Conservation (phyloP, 2,329 filamentous ascomycete species). For the Dactylonectria macrodidyma region DNA sequence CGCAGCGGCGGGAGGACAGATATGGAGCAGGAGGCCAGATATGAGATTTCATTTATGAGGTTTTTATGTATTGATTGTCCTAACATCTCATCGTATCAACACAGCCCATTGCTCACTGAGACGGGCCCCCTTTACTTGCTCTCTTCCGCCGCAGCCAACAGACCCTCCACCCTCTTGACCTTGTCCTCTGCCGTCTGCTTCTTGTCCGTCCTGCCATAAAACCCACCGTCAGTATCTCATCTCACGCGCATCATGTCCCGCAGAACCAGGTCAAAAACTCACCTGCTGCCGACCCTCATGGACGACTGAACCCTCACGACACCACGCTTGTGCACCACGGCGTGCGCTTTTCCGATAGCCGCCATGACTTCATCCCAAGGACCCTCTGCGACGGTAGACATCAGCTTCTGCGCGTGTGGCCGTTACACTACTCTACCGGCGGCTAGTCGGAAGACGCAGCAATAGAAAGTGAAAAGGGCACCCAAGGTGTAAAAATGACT, state of each 20-base stretch:
- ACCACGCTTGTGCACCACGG: conserved; percentile 82
- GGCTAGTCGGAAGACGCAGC: not conserved
- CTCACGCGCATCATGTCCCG: not conserved
- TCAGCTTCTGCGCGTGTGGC: not conserved
- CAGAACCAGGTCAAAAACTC: conserved; percentile 45
- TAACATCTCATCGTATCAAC: not conserved
- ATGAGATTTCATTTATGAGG: too few species aligned
- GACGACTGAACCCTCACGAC: conserved; percentile 88
- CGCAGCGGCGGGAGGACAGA: not conserved
- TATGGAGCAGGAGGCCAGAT: not conserved
- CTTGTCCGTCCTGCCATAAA: conserved; percentile 81
- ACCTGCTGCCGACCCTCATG: conserved; percentile 87
- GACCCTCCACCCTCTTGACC: conserved; percentile 72
- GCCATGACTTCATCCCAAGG: conserved; percentile 90
- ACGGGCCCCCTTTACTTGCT: conserved; percentile 14
- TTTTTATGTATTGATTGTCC: too few species aligned
- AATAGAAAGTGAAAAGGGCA: not conserved
- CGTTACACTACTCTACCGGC: not conserved
- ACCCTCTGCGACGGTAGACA: conserved; percentile 75
- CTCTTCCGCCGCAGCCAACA: conserved; percentile 56
- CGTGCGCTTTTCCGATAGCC: conserved; percentile 89
- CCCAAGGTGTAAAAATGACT: conserved; percentile 51
- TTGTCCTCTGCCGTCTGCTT: conserved; percentile 86
- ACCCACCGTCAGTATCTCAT: not conserved
- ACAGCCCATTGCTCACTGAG: not conserved